Evolutionary conservation across 139 green algal species (phyloP), one percentile per base, ranked within the genome.

Genomic region (Chlamydomonas schloesseri): DNA sequence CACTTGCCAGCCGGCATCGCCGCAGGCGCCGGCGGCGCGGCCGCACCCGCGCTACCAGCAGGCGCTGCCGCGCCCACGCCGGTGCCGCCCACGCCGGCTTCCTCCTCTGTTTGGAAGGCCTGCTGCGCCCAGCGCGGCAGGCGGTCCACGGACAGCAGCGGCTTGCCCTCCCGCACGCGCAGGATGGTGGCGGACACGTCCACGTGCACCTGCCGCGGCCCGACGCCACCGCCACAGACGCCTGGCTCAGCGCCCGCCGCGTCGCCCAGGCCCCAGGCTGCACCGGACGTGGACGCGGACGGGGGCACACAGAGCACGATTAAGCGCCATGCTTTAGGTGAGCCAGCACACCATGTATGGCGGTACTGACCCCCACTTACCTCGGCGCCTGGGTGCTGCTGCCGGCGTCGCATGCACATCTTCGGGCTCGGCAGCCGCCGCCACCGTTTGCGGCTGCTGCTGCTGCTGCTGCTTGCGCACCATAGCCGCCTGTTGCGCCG

Each of bases 141-240:
- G 78, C 92, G 92, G 71, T 92, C 82, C 26, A 82, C 60, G 5
- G 81, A 91, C 72, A 90, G 83, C 2, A 93, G 83, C 36, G 88
- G 81, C 86, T 84, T 84, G 70, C 88, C 90, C 62, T 89, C 53
- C 62, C 73, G 77, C 28, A 93, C 20, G 13, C 88, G 80, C 31
- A 73, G 68, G 37, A 91, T 26, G 1, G 87, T 88, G 28, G 73
- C 72, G 29, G 77, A 84, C 24, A 83, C 34, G 77, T 76, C 74
- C 9, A 82, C 74, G 6, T 86, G 73, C 53, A 84, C 60, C 33
- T 84, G 57, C 5, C 64, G 74, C 36, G 68, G 53, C 50, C 47
- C n/a, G 15, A 11, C 24, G 64, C 34, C 57, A 29, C 21, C 29
- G 6, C 37, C 55, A 0, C 55, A 70, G 18, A 31, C 15, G 33